Percentiles rank a stretch among this genome's conserved stretches.
Conservation (phyloP, 768 basidiomycete species). For the Lanmaoa rubissima region DNA sequence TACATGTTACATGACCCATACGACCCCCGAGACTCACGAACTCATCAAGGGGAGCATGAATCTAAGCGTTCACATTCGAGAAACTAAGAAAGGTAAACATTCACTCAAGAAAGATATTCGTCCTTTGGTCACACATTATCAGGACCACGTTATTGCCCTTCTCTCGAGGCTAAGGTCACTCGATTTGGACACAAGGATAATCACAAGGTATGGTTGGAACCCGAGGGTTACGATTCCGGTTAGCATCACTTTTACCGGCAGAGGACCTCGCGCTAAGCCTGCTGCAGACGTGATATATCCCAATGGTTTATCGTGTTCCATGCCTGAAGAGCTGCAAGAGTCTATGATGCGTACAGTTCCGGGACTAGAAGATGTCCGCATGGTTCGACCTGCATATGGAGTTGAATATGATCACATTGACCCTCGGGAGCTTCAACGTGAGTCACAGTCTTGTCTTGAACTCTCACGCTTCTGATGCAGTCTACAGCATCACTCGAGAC, state of each 20-base stretch:
- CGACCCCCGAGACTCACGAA: conserved; percentile 69
- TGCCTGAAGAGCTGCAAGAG: conserved; percentile 85
- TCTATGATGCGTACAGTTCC: conserved; percentile 80
- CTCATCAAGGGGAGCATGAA: conserved; percentile 77
- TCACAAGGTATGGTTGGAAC: conserved; percentile 87
- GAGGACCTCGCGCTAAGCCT: neutral
- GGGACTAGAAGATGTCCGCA: conserved; percentile 80
- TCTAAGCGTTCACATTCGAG: conserved; percentile 80
- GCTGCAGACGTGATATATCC: conserved; percentile 79
- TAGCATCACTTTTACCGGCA: neutral
- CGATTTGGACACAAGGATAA: conserved; percentile 69
- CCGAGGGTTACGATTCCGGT: conserved; percentile 91
- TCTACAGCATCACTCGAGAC: conserved; percentile 76
- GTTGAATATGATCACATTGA: conserved; percentile 93
- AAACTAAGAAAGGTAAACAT: conserved; percentile 73
- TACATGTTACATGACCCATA: conserved; percentile 67
- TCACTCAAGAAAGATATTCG: neutral
- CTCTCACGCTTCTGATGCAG: neutral
- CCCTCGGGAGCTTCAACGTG: conserved; percentile 74
- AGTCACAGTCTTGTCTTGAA: conserved; percentile 27
- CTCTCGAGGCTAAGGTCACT: conserved; percentile 82
- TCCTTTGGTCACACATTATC: neutral
- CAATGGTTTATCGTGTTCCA: conserved; percentile 83
- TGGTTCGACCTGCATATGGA: conserved; percentile 85
- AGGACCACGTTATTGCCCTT: conserved; percentile 93